These are phyloP conservation scores for Colletotrichum sp. DNA, from an alignment of 2,329 filamentous ascomycete species.

Conservation along the genomic window DNA sequence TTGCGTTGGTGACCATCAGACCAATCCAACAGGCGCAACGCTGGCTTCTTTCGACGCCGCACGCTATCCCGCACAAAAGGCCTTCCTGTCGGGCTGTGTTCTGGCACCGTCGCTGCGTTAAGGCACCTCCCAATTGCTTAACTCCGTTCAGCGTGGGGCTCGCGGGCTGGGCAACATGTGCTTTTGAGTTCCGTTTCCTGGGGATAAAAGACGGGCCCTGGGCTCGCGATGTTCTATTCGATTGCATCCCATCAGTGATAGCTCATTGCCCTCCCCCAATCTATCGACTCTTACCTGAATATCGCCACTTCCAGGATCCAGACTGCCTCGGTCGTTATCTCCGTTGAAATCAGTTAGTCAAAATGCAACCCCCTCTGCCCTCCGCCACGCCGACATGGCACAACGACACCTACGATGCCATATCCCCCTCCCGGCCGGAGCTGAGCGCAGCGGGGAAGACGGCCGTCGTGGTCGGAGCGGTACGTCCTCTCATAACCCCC, in stretches of 20 bases:
- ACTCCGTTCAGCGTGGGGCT: background rate
- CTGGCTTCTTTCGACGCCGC: background rate
- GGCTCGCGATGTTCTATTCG: background rate
- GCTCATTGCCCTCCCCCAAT: background rate
- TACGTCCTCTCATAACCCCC: constrained; percentile 38
- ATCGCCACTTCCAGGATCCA: background rate
- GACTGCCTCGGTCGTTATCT: background rate
- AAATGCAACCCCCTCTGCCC: constrained; percentile 23
- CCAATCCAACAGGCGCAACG: background rate
- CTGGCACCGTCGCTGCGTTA: background rate
- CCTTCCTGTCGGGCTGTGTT: background rate
- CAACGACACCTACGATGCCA: constrained; percentile 40
- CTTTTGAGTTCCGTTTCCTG: background rate
- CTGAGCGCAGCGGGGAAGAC: constrained; percentile 49
- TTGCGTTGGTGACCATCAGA: background rate
- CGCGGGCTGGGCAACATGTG: background rate
- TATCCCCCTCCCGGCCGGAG: constrained; percentile 40
- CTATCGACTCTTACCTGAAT: background rate
- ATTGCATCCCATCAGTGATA: background rate
- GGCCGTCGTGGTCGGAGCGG: constrained; percentile 69
- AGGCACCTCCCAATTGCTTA: background rate
- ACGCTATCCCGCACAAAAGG: background rate
- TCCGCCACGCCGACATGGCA: constrained; percentile 28
- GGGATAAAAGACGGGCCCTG: background rate
- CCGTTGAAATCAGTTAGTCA: background rate